Percentiles rank a stretch among this genome's conserved stretches.
Evolutionary conservation across 306 rosid genomes (phyloP).

Genomic region (Prunus fruticosa): DNA sequence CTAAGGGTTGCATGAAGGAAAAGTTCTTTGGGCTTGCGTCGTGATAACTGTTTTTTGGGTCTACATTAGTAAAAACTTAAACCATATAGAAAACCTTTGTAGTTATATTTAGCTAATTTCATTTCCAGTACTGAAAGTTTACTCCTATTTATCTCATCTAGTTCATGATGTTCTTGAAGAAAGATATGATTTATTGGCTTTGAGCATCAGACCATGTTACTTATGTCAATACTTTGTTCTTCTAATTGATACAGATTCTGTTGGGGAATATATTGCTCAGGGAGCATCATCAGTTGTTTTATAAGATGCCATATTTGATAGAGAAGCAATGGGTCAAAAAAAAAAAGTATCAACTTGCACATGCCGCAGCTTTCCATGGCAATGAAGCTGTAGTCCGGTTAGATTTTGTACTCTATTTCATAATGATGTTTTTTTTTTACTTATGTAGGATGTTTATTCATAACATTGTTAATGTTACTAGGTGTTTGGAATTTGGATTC

Average conservation of each 20-base stretch:
- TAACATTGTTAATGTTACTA: not conserved
- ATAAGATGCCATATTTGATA: conserved; percentile 86
- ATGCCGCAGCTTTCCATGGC: conserved; percentile 52
- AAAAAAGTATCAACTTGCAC: conserved; percentile 57
- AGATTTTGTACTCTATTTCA: conserved; percentile 6
- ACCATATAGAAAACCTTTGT: not conserved
- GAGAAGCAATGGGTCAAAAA: conserved; percentile 45
- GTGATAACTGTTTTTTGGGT: not conserved
- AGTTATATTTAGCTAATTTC: too few relatives aligned
- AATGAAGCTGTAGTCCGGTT: conserved; percentile 55
- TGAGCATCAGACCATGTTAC: not conserved
- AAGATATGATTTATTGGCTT: not conserved
- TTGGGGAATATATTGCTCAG: conserved; percentile 54
- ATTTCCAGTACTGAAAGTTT: not conserved
- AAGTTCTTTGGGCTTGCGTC: too few relatives aligned
- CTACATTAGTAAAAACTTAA: not conserved
- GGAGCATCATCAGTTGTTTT: conserved; percentile 83
- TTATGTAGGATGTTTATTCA: not conserved
- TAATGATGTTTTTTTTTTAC: not conserved
- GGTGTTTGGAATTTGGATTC: not conserved
- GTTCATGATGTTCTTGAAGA: not conserved
- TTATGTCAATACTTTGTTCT: not conserved
- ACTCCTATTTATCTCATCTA: not conserved
- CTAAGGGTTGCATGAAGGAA: too few relatives aligned
- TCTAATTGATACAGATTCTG: conserved; percentile 46